Evolutionary conservation across 2,329 filamentous ascomycete genomes (phyloP).

Genomic region (Sclerotinia sclerotiorum): DNA sequence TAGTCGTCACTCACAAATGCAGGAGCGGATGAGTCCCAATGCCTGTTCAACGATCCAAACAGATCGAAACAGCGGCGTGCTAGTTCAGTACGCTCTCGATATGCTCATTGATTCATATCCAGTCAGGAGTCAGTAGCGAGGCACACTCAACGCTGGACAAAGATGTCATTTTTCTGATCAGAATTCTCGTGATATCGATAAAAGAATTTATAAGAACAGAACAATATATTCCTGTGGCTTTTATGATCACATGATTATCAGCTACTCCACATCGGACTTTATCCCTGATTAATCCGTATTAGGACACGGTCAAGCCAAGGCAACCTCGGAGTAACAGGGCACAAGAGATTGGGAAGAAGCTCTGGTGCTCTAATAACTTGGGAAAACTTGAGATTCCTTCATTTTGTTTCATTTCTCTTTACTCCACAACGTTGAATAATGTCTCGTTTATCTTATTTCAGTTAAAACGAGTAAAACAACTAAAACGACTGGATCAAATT

Average conservation of each 20-base stretch:
- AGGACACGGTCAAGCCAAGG: constrained; percentile 16
- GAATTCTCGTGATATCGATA: not conserved
- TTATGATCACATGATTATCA: not conserved
- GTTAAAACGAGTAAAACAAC: not conserved
- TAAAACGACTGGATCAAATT: not conserved
- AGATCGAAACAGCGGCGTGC: no score
- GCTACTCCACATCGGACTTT: not conserved
- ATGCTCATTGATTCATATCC: no score
- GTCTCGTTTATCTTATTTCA: constrained; percentile 3
- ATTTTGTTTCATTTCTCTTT: constrained; percentile 12
- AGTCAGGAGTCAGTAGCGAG: no score
- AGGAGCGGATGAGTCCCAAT: no score
- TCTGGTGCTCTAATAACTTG: not conserved
- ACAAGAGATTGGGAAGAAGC: not conserved
- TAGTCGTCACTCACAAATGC: no score
- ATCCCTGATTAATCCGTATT: constrained; percentile 7
- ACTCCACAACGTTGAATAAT: constrained; percentile 11
- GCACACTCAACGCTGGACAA: no score
- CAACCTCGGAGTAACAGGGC: constrained; percentile 7
- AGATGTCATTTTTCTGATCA: not conserved
- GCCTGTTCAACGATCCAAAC: no score
- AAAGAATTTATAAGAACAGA: no score
- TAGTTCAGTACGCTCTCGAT: no score
- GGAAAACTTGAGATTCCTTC: not conserved
- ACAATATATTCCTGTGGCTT: not conserved